Evolutionary conservation across 2,329 filamentous ascomycete genomes (phyloP).

Genomic region (Elsinoe arachidis): DNA sequence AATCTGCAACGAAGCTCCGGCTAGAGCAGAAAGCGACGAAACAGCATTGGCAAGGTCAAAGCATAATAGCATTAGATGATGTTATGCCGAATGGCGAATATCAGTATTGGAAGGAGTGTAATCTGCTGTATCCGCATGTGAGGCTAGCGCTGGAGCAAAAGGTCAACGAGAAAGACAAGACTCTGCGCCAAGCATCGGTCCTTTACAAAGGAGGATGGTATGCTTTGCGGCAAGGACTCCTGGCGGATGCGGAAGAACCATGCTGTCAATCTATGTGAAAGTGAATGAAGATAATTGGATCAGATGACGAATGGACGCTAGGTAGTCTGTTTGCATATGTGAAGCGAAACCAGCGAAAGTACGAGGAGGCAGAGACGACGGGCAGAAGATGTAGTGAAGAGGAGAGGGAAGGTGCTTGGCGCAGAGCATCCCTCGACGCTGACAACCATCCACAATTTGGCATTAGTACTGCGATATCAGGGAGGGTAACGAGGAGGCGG

Average conservation of each 20-base stretch:
- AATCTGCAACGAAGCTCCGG: slow-evolving; percentile 26
- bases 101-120: slow-evolving; percentile 17
- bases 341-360: not conserved
- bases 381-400: not conserved
- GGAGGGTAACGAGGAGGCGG: slow-evolving; percentile 10
- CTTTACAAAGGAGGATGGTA: not conserved
- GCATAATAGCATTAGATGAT: slow-evolving; percentile 4
- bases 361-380: not conserved
- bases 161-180: not conserved
- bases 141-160: not conserved
- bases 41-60: slow-evolving; percentile 4
- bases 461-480: not conserved
- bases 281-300: too few relatives aligned
- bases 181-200: not conserved
- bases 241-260: not conserved
- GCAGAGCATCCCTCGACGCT: slow-evolving; percentile 18
- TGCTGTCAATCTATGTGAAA: not conserved
- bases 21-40: slow-evolving; percentile 15
- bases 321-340: not conserved
- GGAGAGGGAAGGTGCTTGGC: not conserved
- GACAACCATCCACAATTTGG: not conserved
- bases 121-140: slow-evolving; percentile 12
- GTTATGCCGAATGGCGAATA: slow-evolving; percentile 16
- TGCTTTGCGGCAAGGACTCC: not conserved
- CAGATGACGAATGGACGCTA: too few relatives aligned